Evolutionary conservation across 495 filamentous ascomycete species (phyloP), one percentile per base, ranked within the genome.

Genomic region (Lepraria neglecta): DNA sequence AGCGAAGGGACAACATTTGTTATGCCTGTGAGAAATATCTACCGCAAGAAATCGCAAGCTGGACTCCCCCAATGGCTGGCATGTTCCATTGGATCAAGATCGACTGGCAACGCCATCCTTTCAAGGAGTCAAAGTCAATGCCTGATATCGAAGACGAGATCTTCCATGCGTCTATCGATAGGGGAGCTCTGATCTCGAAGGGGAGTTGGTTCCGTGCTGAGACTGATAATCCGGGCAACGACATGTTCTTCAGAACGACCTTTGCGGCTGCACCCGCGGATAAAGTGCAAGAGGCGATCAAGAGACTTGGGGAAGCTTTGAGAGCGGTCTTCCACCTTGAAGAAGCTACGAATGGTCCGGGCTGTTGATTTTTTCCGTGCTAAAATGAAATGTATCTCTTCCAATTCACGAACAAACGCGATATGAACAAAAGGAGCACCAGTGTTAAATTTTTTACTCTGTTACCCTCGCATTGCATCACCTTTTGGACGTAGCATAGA

Each of bases 41-140:
- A 35, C 94, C 94, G 1, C 71, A 70, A 28, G 86, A 89, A 51
- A 75, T 98, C 47, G 88, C 89, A 14, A 87, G 83, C 73, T 98
- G 94, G 95, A 80, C 73, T 42, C 76, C 88, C 7, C 92, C 94
- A 3, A 78, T 80, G 42, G 92, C 94, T n/a, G 94, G 94, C 69
- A 98, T 98, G 94, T 98, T 98, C 80, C 86, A 90, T 69, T 97
- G 94, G 94, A 77, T 98, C 42, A 78, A 85, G 58, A 76, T 98
- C 19, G 81, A 94, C 68, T 86, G 84, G 74, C 77, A 74, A 31
- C 83, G 84, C 60, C 91, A 97, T 73, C 92, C 91, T 1, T 62
- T 74, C 31, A 76, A 78, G 3, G 70, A 74, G 21, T 78, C 72
- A n/a, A 85, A 83, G 68, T 73, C 75, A 35, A 76, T 88, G 64